Conservation (phyloP, 345 rosid genomes). For the sweet orange (Citrus sinensis) region DNA sequence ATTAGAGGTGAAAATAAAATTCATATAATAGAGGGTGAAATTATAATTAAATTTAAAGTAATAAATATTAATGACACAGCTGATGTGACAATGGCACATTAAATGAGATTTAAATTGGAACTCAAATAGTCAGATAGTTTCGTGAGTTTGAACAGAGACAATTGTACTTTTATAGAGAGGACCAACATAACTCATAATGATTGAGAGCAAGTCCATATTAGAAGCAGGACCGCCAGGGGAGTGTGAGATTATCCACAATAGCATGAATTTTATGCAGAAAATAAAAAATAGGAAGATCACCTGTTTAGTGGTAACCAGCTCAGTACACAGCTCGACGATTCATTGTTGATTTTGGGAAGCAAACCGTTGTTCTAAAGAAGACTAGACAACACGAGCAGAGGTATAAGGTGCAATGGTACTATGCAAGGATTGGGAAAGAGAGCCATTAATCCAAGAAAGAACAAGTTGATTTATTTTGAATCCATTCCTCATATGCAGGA, state of each 20-base stretch:
- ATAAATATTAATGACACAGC: too few species aligned
- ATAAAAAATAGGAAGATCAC: background rate
- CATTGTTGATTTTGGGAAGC: background rate
- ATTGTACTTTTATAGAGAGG: too few species aligned
- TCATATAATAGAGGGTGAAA: too few species aligned
- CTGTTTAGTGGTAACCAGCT: background rate
- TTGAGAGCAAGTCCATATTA: background rate
- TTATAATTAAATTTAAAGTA: too few species aligned
- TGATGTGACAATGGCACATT: rapidly evolving
- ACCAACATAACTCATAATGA: background rate
- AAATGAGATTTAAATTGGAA: rapidly evolving
- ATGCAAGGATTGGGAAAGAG: background rate
- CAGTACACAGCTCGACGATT: background rate
- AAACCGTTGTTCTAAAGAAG: background rate
- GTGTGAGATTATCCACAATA: background rate
- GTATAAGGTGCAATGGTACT: background rate
- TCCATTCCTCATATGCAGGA: background rate
- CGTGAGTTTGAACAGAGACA: too few species aligned
- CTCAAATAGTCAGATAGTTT: too few species aligned
- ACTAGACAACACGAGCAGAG: background rate
- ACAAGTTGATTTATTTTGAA: background rate
- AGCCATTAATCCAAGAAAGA: background rate
- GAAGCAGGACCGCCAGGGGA: background rate
- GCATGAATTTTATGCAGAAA: background rate
- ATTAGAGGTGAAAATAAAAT: too few species aligned